Conservation (phyloP, 1,284 basidiomycete species). For the Papiliotrema terrestris region DNA sequence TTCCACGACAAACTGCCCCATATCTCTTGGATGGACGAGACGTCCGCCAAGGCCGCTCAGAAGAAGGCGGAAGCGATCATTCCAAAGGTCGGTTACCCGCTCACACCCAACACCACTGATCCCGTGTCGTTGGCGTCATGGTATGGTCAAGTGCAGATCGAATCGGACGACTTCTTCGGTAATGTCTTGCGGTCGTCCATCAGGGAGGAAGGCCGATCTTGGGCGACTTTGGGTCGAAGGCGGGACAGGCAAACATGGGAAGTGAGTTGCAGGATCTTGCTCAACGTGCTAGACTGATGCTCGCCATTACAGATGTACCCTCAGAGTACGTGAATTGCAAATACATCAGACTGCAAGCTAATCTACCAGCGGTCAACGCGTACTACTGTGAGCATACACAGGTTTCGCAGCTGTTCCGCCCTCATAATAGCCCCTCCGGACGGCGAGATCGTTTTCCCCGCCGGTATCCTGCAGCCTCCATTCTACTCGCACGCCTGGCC, state of each 20-base stretch:
- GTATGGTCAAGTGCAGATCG: constrained; percentile 67
- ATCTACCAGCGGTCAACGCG: constrained; percentile 39
- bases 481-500: constrained; percentile 86
- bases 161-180: constrained; percentile 72
- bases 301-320: constrained; percentile 44
- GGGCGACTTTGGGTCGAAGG: constrained; percentile 69
- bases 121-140: constrained; percentile 68
- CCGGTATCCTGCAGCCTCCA: constrained; percentile 87
- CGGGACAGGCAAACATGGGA: constrained; percentile 79
- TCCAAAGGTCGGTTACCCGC: constrained; percentile 63
- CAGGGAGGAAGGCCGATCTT: constrained; percentile 54
- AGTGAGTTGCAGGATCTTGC: constrained; percentile 54
- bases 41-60: constrained; percentile 75
- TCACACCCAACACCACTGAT: constrained; percentile 74
- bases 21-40: constrained; percentile 88
- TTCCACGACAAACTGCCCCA: constrained; percentile 76
- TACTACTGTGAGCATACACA: constrained; percentile 37
- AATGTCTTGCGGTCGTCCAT: constrained; percentile 55
- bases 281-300: neutral
- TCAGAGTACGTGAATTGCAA: constrained; percentile 53
- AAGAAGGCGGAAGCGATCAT: constrained; percentile 60
- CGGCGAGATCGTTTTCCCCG: constrained; percentile 87
- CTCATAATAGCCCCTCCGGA: constrained; percentile 30
- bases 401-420: constrained; percentile 10
- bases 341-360: neutral